Evolutionary conservation across 2,329 filamentous ascomycete species (phyloP), one percentile per base, ranked within the genome.

Genomic region (Nemania diffusa): DNA sequence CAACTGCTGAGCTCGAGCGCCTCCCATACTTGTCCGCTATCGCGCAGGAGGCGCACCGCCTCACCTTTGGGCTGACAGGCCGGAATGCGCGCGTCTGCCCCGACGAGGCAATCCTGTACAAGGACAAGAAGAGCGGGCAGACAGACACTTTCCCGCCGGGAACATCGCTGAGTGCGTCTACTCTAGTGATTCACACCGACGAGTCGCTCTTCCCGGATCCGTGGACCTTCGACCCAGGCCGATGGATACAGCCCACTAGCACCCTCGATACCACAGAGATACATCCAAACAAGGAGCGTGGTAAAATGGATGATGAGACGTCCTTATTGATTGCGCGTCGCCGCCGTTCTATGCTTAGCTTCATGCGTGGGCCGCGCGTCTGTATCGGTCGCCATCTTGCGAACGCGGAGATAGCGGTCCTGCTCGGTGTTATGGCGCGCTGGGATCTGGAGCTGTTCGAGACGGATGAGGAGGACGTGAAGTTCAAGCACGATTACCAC

Each of bases 341-440:
- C 50, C 55, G 61, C 48, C 46, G 61, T 13, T 42, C 37, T 24
- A 59, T 64, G 65, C 55, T 68, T 8, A 61, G 55, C 17, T 68
- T 68, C 57, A 55, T 50, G 42, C 57, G 57, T 6, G 83, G 83
- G 0, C 79, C 78, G 4, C 73, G 82, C 15, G 72, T 72, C 11
- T 84, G 82, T 68, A 69, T 84, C 13, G 82, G 82, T 0, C 76
- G 81, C 11, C 80, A 79, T 56, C 73, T 80, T 13, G 76, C 77
- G 1, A 71, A 73, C 42, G 76, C 76, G 1, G 76, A 79, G 67
- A 71, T 78, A 15, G 74, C 74, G 22, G 68, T 75, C 11, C 69
- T 72, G 29, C 53, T 75, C 2, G 72, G 72, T 17, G 70, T 72
- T 5, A 69, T 79, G 51, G 70, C 77, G 22, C 73, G 71, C 20